Evolutionary conservation across 2,329 filamentous ascomycete species (phyloP), one percentile per base, ranked within the genome.

Genomic region (Ceratocystis cubensis): DNA sequence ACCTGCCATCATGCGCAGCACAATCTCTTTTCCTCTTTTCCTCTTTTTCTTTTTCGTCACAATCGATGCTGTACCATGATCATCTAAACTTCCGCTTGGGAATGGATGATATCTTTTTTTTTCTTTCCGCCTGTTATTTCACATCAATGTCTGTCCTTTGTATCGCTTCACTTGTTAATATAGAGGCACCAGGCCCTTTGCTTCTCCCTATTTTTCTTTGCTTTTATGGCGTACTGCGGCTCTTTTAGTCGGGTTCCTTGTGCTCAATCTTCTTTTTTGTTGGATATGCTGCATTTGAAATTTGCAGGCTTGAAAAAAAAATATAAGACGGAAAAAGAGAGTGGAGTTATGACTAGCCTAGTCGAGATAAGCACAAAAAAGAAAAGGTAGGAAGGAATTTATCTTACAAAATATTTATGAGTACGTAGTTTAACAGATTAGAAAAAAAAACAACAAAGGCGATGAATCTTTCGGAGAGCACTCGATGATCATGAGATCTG

Each of bases 151-250:
- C 22, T 53, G 45, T 53, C 25, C 44, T 65, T 53, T 48, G 57
- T 65, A 48, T 62, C 10, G 41, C 41, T 45, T 65, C 25, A 48
- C 53, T 30, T 65, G 20, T n/a, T 50, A 61, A 62, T 65, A 48
- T 61, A 61, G 25, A 61, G 53, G 53, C 15, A 20, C 3, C 17
- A 46, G 41, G 64, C 33, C 56, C 64, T 61, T 53, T 64, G 37
- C 56, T 44, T 22, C 10, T 56, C 8, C 41, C 20, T 25, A 28
- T 56, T 25, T 57, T 15, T 33, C 25, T 17, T 6, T 57, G 5
- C 44, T 33, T 64, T 10, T 57, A 22, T 57, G 22, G 41, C 20
- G 20, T 48, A 5, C n/a, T 20, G 37, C 4, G n/a, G n/a, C 6
- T 22, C 46, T 48, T 17, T 48, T 20, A 48, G 13, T 46, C 44